Base-by-base conservation (phyloP, 2,329 filamentous ascomycete genomes). In the Bretziella fagacearum region DNA sequence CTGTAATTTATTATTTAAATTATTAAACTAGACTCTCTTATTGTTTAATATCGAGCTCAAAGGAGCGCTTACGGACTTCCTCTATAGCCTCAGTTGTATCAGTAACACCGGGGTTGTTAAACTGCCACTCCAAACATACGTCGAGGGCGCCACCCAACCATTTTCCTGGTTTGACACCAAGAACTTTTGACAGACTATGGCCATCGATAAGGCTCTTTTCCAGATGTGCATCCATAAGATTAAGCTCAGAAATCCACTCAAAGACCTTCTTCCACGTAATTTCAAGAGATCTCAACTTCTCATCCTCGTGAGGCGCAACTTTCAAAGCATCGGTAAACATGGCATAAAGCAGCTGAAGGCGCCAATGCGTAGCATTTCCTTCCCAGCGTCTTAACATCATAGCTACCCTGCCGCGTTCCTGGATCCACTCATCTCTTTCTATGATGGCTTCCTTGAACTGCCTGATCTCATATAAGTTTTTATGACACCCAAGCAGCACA, bases 141-240 rank as follows among this genome's bases (percentile, higher is more conserved):
- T 93, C 81, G 40, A 94, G 64, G 3, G 86, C 86, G 39, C 71
- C 69, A 46, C 76, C 76, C 71, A 93, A 81, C 89, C 89, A 96
- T n/a, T 69, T 77, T 1, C 84, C 85, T 0, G 83, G 79, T 52
- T 76, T 77, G n/a, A 71, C 64, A 0, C 71, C 74, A 3, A 96
- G 67, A 3, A 73, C 75, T 52, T 77, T 70, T 15, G 77, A 73
- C 17, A 96, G 70, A 45, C 79, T 67, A 32, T 73, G 81, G 13
- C 91, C 89, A 57, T 93, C 83, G 27, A 93, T 66, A 20, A 84
- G 63, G 4, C 71, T 70, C 55, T 74, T 77, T 29, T 81, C 58
- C 2, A 70, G 65, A 1, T 73, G 67, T 0, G 68, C 74, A 44
- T 78, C 69, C 55, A 74, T 65, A 7, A 79, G 60, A 51, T 77